Evolutionary conservation across 1,284 basidiomycete species (phyloP).

Genomic region (Phellopilus nigrolimitatus): DNA sequence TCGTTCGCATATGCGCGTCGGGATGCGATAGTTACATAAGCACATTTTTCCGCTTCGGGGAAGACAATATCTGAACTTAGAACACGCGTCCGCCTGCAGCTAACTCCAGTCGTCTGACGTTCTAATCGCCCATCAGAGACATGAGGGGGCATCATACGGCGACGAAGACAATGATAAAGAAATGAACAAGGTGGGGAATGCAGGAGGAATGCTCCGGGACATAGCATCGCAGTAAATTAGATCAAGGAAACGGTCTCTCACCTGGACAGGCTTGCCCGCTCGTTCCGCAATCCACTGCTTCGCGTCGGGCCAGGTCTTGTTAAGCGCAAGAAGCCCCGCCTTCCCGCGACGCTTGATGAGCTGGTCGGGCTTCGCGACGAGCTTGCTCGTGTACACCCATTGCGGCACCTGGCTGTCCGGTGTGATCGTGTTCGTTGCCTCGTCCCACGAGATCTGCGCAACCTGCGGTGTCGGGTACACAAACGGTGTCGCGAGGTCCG

Average conservation of each 20-base stretch:
- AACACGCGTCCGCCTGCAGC: slow-evolving; percentile 7
- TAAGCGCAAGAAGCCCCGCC: slow-evolving; percentile 90
- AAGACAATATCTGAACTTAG: neutral
- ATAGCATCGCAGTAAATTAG: neutral
- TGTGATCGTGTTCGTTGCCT: slow-evolving; percentile 75
- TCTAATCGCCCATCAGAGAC: neutral
- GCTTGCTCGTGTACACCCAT: slow-evolving; percentile 87
- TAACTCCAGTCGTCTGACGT: neutral
- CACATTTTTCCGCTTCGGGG: slow-evolving; percentile 2
- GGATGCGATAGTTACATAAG: slow-evolving; percentile 5
- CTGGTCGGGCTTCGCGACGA: slow-evolving; percentile 95
- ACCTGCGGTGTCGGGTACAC: slow-evolving; percentile 65
- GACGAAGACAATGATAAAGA: neutral
- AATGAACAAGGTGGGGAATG: neutral
- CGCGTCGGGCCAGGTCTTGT: slow-evolving; percentile 88
- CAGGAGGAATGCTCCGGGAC: neutral
- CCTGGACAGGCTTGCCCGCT: slow-evolving; percentile 92
- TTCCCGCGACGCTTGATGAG: slow-evolving; percentile 99
- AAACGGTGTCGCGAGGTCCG: slow-evolving; percentile 55
- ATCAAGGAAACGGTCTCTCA: slow-evolving; percentile 33
- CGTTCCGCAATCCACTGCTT: slow-evolving; percentile 85
- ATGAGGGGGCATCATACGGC: neutral
- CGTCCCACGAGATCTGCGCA: slow-evolving; percentile 86
- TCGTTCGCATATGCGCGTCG: no score
- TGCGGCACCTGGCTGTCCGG: slow-evolving; percentile 70